Conservation (phyloP, 352 stramenopile species). For the Phytophthora pseudosyringae region DNA sequence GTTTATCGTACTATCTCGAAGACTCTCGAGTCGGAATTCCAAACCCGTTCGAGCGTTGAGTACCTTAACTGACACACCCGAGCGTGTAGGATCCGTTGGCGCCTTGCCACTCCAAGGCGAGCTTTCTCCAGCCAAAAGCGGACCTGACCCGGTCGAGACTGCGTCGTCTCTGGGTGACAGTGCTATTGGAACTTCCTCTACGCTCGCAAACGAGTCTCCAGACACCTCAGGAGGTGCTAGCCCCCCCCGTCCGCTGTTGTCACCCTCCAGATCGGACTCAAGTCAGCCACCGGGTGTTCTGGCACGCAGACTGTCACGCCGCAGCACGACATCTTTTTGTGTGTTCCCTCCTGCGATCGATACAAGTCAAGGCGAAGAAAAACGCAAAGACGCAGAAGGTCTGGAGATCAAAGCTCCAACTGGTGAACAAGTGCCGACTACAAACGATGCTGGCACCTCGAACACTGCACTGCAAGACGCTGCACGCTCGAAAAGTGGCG, state of each 20-base stretch:
- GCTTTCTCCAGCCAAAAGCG: background rate
- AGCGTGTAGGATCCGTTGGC: background rate
- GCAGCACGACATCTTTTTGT: constrained; percentile 1
- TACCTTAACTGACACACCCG: background rate
- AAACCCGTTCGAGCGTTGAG: constrained; percentile 2
- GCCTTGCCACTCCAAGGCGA: background rate
- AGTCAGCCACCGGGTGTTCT: background rate
- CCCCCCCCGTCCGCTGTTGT: background rate
- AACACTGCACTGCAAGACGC: background rate
- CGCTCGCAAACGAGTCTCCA: background rate
- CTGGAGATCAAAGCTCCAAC: background rate
- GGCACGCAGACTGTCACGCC: constrained; percentile 8
- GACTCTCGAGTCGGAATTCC: constrained; percentile 3
- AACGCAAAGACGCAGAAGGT: background rate
- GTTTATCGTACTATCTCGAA: constrained; percentile 1
- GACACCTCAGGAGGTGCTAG: background rate
- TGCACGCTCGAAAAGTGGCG: background rate
- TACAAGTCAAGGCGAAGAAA: background rate
- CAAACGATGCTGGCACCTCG: background rate
- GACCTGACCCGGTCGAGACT: background rate
- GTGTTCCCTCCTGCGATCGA: background rate
- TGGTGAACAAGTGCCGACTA: background rate
- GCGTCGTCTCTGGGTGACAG: background rate
- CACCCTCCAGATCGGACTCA: background rate
- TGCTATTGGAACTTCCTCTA: background rate